Base-by-base conservation (phyloP, 345 rosid species). In the Rubroshorea leprosula region DNA sequence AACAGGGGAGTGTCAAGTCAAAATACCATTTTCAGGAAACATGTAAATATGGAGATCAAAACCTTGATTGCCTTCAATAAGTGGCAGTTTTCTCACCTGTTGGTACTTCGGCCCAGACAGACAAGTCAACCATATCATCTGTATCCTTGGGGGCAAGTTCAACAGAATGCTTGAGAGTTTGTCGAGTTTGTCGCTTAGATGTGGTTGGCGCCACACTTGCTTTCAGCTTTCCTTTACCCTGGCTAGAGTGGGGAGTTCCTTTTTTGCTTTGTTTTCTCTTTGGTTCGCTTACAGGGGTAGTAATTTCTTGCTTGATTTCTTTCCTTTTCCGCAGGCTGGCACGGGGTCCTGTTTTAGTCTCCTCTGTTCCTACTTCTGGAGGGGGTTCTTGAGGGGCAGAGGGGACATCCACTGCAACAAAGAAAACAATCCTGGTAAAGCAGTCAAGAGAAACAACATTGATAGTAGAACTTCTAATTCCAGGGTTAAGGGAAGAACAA, bases 1-100 rank as follows among this genome's bases (percentile, higher is more conserved):
- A n/a, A 45, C 55, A 23, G 56, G 54, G 10, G 31, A 61, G 66
- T 17, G 66, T 27, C 23, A 55, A 64, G 57, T 44, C 47, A 44
- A 2, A 5, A 44, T 44, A 14, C 35, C 47, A 44, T 44, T 44
- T 44, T 44, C 17, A 44, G 47, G 47, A 13, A 5, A 44, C 1
- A 44, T 44, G 18, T 44, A 44, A 6, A 44, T 15, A 9, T 29
- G 35, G 35, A 16, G 4, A 44, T n/a, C 47, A 44, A n/a, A 44
- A 6, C 2, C 18, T 16, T 44, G 5, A 44, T 44, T n/a, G 18
- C 18, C 1, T 2, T 44, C 14, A 44, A 6, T 9, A 44, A 13
- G 17, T 14, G 12, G 47, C 47, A 44, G n/a, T 44, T 14, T 44
- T 44, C 47, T 44, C 17, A 44, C 47, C 47, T 44, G 47, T 13